These are phyloP conservation scores for Phlebiopsis flavidoalba DNA, from an alignment of 768 basidiomycete species.

Conservation along the genomic window DNA sequence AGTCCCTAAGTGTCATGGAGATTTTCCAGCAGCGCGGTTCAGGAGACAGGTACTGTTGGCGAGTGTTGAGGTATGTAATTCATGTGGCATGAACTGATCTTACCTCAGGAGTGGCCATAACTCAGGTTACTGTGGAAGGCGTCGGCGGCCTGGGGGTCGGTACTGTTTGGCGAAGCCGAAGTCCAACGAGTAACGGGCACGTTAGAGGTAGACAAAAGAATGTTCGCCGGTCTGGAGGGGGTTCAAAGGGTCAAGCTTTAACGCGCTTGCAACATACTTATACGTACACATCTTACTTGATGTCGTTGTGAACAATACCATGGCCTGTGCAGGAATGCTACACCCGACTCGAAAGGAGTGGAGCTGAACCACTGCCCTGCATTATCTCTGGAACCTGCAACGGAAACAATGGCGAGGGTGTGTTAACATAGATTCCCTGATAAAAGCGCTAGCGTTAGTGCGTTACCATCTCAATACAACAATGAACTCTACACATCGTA, in stretches of 20 bases:
- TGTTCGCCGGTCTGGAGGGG: conserved; percentile 78
- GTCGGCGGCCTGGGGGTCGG: conserved; percentile 54
- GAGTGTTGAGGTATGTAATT: conserved; percentile 8
- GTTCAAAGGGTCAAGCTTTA: background rate
- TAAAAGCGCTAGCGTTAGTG: background rate
- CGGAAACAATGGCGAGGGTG: conserved; percentile 83
- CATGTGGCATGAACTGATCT: background rate
- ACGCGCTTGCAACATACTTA: conserved; percentile 1
- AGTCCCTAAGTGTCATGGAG: conserved; percentile 93
- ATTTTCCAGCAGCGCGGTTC: conserved; percentile 83
- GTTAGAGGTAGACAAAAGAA: conserved; percentile 73
- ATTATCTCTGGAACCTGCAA: conserved; percentile 75
- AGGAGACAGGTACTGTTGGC: conserved; percentile 79
- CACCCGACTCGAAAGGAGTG: conserved; percentile 75
- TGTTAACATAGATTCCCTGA: conserved; percentile 87
- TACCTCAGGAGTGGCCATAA: conserved; percentile 91
- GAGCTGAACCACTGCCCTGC: conserved; percentile 80
- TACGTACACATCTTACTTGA: conserved; percentile 61
- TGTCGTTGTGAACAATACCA: conserved; percentile 89
- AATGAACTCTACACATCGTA: conserved; percentile 72
- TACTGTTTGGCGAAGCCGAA: conserved; percentile 93
- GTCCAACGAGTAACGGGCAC: conserved; percentile 83
- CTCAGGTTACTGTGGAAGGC: conserved; percentile 81
- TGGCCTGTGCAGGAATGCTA: conserved; percentile 80
- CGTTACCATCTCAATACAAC: conserved; percentile 5